Percentiles rank a stretch among this genome's conserved stretches.
phyloP scores from a whole-genome alignment of 352 stramenopile genomes.

The Phytophthora sp. region DNA sequence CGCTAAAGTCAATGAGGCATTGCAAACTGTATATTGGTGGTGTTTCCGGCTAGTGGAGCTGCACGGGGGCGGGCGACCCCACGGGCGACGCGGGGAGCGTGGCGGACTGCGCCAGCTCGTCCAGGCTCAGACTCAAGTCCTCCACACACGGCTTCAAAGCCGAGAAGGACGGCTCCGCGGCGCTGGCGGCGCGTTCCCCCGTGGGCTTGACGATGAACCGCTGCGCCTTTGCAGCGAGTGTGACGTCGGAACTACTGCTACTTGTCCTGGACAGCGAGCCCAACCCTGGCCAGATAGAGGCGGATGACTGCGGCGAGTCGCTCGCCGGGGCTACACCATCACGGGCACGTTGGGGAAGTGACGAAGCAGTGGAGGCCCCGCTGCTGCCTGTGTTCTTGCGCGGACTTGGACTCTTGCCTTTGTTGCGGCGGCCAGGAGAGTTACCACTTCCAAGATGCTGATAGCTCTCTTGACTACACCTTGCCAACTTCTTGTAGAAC shows the following conservation, averaged over 20 bases:
- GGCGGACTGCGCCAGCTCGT: constrained; percentile 24
- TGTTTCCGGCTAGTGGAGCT: no score
- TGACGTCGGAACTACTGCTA: constrained; percentile 11
- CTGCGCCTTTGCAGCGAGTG: constrained; percentile 37
- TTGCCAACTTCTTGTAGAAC: constrained; percentile 85
- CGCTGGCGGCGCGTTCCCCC: constrained; percentile 12
- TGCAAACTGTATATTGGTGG: neutral
- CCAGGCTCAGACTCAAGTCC: constrained; percentile 20
- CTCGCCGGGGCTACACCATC: neutral
- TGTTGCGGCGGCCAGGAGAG: constrained; percentile 30
- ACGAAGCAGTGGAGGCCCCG: constrained; percentile 2
- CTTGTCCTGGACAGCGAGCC: constrained; percentile 11
- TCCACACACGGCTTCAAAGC: constrained; percentile 10
- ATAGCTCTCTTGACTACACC: constrained; percentile 51
- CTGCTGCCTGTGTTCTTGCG: constrained; percentile 17
- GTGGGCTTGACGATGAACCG: constrained; percentile 49
- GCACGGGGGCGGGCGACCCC: neutral
- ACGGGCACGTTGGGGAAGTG: constrained; percentile 1
- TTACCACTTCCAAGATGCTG: constrained; percentile 24
- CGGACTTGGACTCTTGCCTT: constrained; percentile 32
- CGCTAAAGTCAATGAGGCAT: neutral
- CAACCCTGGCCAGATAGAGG: constrained; percentile 21
- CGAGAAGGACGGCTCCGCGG: constrained; percentile 4
- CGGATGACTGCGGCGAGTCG: neutral
- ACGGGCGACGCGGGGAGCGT: constrained; percentile 11